Base-by-base conservation (phyloP, 305 asterid species). In the Andrographis paniculata region DNA sequence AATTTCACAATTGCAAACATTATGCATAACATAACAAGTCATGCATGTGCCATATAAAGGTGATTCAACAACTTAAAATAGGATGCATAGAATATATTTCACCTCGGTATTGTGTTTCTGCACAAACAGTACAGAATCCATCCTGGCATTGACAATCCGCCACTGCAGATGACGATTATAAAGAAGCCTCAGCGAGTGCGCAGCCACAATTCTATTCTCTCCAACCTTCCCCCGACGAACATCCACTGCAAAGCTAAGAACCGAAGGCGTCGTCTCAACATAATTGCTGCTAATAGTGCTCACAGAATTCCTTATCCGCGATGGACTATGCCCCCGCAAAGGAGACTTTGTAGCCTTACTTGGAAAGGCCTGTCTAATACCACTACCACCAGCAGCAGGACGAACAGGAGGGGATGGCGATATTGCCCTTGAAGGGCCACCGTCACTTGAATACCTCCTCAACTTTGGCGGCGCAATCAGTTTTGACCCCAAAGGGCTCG, bases 151-250 rank as follows among this genome's bases (percentile, higher is more conserved):
- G 38, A 71, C 87, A 62, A 88, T 79, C 56, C 95, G 82, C 95
- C 94, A 85, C 58, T 88, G 97, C 72, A 88, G 66, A 63, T 82
- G 78, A 53, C 93, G 80, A 68, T 88, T 84, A 58, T 84, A 85
- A 44, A 88, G 60, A 77, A 88, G 94, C 61, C 94, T 78, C 78
- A 88, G 64, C 21, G 76, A 42, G 55, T 79, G 95, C 44, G 94
- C 97, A 50, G 82, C 94, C 8, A 82, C 65, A 48, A 79, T 79
- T 61, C 72, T 63, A 61, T 74, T 77, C 73, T 82, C 95, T 61
- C 94, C 97, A 35, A 82, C 87, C 68, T 85, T 88, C 39, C 89
- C 93, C 71, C 97, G 79, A 76, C 85, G 66, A 49, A 84, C 81
- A 69, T 88, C 97, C 44, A 82, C 95, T 33, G 93, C 84, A 70